Evolutionary conservation across 768 basidiomycete species (phyloP).

Genomic region (Lactarius tabidus): DNA sequence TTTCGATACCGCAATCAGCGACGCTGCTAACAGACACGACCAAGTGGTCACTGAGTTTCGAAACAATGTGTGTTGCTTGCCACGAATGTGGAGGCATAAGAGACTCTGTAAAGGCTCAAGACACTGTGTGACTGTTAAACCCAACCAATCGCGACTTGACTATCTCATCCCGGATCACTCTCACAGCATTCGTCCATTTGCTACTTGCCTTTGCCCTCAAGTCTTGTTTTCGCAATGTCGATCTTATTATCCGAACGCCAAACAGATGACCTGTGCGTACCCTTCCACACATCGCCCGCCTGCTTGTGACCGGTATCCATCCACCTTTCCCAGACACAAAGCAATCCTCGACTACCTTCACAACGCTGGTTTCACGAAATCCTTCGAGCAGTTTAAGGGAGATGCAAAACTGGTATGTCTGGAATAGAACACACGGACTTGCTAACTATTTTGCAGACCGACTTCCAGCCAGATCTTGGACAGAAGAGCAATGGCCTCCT

Average conservation of each 20-base stretch:
- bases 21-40: neutral
- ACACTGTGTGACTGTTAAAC: neutral
- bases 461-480: conserved; percentile 32
- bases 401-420: conserved; percentile 27
- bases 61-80: neutral
- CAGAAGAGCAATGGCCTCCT: conserved; percentile 27
- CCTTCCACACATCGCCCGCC: neutral
- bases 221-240: conserved; percentile 9
- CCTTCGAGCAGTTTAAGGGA: conserved; percentile 34
- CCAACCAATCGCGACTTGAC: conserved; percentile 6
- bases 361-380: conserved; percentile 33
- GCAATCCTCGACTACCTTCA: conserved; percentile 38
- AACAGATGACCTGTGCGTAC: conserved; percentile 20
- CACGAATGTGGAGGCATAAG: neutral
- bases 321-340: conserved; percentile 31
- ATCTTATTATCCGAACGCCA: conserved; percentile 22
- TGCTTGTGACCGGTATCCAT: conserved; percentile 4
- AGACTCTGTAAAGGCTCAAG: neutral
- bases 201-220: neutral
- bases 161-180: neutral
- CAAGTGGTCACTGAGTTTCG: neutral
- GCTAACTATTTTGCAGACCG: conserved; percentile 25
- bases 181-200: neutral
- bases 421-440: neutral
- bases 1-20: neutral